phyloP scores from a whole-genome alignment of 495 filamentous ascomycete species.

The Daldinia vernicosa region DNA sequence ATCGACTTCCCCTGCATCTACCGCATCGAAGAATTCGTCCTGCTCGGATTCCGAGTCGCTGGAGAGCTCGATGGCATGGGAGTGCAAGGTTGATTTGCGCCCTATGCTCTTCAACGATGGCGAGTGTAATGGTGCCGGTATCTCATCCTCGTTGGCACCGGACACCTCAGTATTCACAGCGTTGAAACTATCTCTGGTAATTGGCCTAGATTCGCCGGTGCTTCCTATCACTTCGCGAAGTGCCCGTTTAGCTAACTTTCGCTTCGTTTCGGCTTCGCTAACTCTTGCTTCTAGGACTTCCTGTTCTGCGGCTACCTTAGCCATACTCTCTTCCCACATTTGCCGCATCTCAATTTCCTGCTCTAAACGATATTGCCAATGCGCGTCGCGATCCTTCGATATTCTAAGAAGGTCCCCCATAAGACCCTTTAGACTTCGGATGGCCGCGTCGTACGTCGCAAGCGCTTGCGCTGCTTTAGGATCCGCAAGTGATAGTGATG shows the following conservation, averaged over 20 bases:
- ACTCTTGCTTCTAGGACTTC: conserved; percentile 87
- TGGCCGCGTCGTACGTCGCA: conserved; percentile 87
- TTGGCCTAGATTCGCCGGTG: conserved; percentile 57
- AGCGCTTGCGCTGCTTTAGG: conserved; percentile 79
- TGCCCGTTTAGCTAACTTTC: conserved; percentile 87
- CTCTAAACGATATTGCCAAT: conserved; percentile 95
- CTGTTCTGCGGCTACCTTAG: conserved; percentile 88
- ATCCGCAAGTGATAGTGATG: conserved; percentile 74
- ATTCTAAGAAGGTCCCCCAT: conserved; percentile 90
- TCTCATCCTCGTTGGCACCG: conserved; percentile 43
- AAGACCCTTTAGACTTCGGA: conserved; percentile 84
- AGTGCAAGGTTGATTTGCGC: conserved; percentile 66
- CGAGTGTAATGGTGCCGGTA: conserved; percentile 51
- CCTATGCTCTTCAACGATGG: conserved; percentile 53
- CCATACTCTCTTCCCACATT: conserved; percentile 99
- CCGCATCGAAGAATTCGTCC: conserved; percentile 97
- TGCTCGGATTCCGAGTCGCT: conserved; percentile 81
- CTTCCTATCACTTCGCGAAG: conserved; percentile 85
- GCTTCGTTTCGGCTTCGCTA: conserved; percentile 88
- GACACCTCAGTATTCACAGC: conserved; percentile 48
- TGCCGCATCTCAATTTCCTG: conserved; percentile 86
- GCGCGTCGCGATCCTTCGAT: conserved; percentile 89
- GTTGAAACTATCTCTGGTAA: conserved; percentile 45
- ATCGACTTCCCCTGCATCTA: conserved; percentile 90
- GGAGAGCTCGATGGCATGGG: conserved; percentile 70